Conservation (phyloP, 2,329 filamentous ascomycete species). For the Phialemonium atrogriseum region DNA sequence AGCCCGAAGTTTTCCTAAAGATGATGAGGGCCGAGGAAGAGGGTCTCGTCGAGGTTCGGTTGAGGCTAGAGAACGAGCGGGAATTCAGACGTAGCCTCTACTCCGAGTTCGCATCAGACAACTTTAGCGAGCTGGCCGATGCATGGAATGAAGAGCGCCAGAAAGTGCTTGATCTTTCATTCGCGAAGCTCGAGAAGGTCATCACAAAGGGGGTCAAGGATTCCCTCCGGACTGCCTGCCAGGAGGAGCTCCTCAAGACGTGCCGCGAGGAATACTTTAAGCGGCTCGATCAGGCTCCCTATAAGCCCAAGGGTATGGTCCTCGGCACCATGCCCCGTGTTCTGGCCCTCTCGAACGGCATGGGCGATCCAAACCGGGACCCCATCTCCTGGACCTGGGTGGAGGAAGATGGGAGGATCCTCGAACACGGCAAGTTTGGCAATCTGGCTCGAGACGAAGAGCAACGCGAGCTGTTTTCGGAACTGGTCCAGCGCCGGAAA, state of each 20-base stretch:
- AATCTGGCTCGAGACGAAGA: slow-evolving; percentile 66
- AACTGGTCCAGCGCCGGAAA: slow-evolving; percentile 68
- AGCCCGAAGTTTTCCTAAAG: slow-evolving; percentile 85
- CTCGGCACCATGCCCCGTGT: slow-evolving; percentile 83
- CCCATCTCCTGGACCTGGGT: slow-evolving; percentile 87
- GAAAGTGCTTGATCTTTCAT: slow-evolving; percentile 74
- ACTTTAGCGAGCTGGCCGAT: slow-evolving; percentile 89
- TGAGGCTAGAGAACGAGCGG: slow-evolving; percentile 67
- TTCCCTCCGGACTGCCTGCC: slow-evolving; percentile 84
- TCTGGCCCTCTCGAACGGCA: slow-evolving; percentile 78
- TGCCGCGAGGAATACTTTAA: slow-evolving; percentile 85
- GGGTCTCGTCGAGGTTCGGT: slow-evolving; percentile 77
- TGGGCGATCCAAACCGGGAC: slow-evolving; percentile 64
- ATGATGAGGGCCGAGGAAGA: slow-evolving; percentile 98
- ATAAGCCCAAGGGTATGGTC: slow-evolving; percentile 88
- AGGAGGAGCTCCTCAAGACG: slow-evolving; percentile 80
- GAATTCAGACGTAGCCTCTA: slow-evolving; percentile 71
- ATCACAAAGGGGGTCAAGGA: slow-evolving; percentile 93
- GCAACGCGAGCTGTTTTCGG: slow-evolving; percentile 63
- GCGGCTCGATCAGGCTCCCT: slow-evolving; percentile 90
- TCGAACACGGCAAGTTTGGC: slow-evolving; percentile 80
- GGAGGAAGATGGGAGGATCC: slow-evolving; percentile 81
- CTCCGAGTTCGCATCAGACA: slow-evolving; percentile 84
- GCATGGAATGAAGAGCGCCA: slow-evolving; percentile 87
- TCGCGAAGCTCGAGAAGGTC: slow-evolving; percentile 72